phyloP scores from a whole-genome alignment of 768 basidiomycete species.

The Guyanaporus albipodus region DNA sequence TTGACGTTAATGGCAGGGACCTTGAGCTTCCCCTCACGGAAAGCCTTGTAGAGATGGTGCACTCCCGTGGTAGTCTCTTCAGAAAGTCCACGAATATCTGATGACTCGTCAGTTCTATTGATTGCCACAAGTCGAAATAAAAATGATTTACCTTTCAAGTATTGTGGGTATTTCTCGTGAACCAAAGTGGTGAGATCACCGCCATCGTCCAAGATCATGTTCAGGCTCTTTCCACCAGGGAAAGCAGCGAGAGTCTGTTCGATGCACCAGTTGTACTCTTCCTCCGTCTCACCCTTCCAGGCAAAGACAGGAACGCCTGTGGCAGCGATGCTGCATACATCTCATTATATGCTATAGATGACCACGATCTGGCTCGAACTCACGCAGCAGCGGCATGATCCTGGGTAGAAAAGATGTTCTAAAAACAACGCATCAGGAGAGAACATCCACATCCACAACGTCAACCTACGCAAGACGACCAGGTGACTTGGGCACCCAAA shows the following conservation, averaged over 20 bases:
- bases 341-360: neutral
- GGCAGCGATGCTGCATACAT: conserved; percentile 72
- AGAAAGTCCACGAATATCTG: conserved; percentile 89
- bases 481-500: conserved; percentile 95
- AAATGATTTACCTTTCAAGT: conserved; percentile 58
- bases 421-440: conserved; percentile 6
- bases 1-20: conserved; percentile 99
- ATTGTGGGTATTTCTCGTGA: conserved; percentile 95
- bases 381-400: conserved; percentile 98
- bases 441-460: neutral
- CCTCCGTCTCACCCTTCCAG: conserved; percentile 99
- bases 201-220: conserved; percentile 99
- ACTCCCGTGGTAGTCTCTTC: conserved; percentile 99
- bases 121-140: neutral
- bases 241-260: conserved; percentile 94
- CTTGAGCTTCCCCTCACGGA: conserved; percentile 94
- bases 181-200: conserved; percentile 94
- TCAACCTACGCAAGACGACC: conserved; percentile 94
- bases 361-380: conserved; percentile 27
- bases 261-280: conserved; percentile 98
- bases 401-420: conserved; percentile 99
- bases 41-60: conserved; percentile 97
- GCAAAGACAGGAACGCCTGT: conserved; percentile 98
- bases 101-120: neutral
- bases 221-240: conserved; percentile 74